Evolutionary conservation across 2,329 filamentous ascomycete genomes (phyloP).

Genomic region (Orbilia ellipsospora): DNA sequence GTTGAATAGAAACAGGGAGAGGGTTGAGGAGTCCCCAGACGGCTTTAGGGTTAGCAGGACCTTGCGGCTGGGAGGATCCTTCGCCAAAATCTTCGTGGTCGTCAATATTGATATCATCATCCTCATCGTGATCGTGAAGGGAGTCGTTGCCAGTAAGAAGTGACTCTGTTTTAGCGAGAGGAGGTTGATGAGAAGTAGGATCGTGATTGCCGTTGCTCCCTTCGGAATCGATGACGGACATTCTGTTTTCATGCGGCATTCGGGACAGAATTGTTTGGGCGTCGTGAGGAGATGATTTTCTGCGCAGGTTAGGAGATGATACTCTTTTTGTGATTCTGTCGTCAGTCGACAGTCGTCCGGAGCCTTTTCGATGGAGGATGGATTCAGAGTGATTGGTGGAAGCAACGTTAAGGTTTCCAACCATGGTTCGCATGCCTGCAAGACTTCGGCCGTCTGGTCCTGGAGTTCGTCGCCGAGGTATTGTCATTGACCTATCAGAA

Average conservation of each 20-base stretch:
- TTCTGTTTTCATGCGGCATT: conserved; percentile 41
- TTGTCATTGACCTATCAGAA: conserved; percentile 48
- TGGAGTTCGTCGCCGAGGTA: conserved; percentile 41
- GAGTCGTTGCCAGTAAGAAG: conserved; percentile 36
- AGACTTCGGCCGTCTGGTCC: conserved; percentile 52
- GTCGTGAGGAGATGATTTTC: conserved; percentile 51
- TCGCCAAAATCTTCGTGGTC: conserved; percentile 4
- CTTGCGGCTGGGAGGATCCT: conserved; percentile 7
- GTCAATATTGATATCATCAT: not conserved
- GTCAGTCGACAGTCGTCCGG: conserved; percentile 41
- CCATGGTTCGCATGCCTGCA: conserved; percentile 56
- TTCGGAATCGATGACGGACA: conserved; percentile 50
- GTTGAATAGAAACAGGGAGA: conserved; percentile 53
- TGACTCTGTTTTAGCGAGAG: conserved; percentile 47
- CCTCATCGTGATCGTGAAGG: conserved; percentile 5
- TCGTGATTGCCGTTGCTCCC: conserved; percentile 45
- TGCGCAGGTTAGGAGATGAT: conserved; percentile 38
- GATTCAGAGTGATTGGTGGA: conserved; percentile 51
- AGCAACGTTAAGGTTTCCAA: conserved; percentile 57
- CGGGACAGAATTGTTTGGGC: conserved; percentile 24
- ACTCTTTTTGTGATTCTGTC: conserved; percentile 48
- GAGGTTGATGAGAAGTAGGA: conserved; percentile 14
- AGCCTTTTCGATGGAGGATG: conserved; percentile 47
- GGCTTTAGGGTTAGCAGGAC: conserved; percentile 50
- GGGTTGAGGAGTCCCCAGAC: conserved; percentile 58